phyloP scores from a whole-genome alignment of 2,329 filamentous ascomycete genomes.

The Thielaviopsis populi region DNA sequence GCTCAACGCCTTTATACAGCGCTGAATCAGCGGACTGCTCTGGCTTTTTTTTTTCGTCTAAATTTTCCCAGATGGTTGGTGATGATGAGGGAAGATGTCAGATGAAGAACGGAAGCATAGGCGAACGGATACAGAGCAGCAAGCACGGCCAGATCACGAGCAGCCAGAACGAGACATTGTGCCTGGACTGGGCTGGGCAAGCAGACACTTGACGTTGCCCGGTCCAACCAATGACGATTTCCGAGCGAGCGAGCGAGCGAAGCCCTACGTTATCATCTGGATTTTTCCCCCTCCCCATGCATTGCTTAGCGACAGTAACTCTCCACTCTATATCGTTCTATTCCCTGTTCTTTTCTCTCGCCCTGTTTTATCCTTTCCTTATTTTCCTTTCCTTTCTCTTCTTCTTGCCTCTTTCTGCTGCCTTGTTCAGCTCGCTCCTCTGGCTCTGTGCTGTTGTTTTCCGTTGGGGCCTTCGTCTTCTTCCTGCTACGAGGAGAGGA shows the following conservation, averaged over 20 bases:
- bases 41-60: neutral
- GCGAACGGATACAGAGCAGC: too few species aligned
- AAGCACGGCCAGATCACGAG: too few species aligned
- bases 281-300: neutral
- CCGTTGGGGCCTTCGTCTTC: neutral
- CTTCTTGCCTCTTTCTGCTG: neutral
- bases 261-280: neutral
- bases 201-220: neutral
- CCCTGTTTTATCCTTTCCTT: neutral
- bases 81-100: neutral
- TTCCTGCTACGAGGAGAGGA: neutral
- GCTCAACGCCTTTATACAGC: neutral
- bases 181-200: too few species aligned
- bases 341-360: conserved; percentile 1
- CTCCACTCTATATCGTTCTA: neutral
- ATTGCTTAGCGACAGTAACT: neutral
- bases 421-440: neutral
- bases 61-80: neutral
- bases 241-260: too few species aligned
- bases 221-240: neutral
- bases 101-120: neutral
- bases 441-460: neutral
- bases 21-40: neutral
- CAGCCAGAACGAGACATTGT: too few species aligned
- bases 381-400: neutral